These are phyloP conservation scores for Microcyclosporella mali DNA, from an alignment of 2,329 filamentous ascomycete species.

Conservation along the genomic window DNA sequence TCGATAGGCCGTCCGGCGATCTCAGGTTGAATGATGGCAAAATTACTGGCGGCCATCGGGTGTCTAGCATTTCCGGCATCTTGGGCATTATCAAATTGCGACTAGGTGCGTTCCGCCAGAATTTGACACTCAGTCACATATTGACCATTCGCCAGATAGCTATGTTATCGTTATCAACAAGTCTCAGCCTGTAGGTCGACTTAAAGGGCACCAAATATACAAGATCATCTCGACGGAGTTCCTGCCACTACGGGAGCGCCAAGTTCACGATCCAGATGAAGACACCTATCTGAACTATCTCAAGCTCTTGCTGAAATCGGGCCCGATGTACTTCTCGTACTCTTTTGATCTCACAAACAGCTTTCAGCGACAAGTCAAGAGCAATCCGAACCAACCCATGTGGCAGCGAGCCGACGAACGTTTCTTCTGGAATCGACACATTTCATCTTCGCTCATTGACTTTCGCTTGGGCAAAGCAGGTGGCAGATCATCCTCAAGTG, in stretches of 20 bases:
- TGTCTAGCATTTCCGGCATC: slow-evolving; percentile 92
- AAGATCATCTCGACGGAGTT: slow-evolving; percentile 87
- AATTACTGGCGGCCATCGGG: slow-evolving; percentile 68
- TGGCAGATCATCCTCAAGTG: slow-evolving; percentile 57
- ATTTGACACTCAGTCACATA: slow-evolving; percentile 1
- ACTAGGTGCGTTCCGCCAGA: slow-evolving; percentile 57
- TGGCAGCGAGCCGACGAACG: slow-evolving; percentile 94
- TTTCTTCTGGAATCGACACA: slow-evolving; percentile 97
- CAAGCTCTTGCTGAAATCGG: slow-evolving; percentile 71
- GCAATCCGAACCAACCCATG: slow-evolving; percentile 64
- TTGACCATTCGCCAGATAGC: slow-evolving; percentile 60
- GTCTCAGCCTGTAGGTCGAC: slow-evolving; percentile 77
- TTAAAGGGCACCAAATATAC: slow-evolving; percentile 96
- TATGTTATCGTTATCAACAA: slow-evolving; percentile 97
- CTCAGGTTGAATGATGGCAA: slow-evolving; percentile 76
- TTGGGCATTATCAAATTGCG: slow-evolving; percentile 89
- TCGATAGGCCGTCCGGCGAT: slow-evolving; percentile 90
- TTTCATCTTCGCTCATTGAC: slow-evolving; percentile 85
- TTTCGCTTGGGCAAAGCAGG: slow-evolving; percentile 61
- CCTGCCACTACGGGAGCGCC: slow-evolving; percentile 84
- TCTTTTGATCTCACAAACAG: slow-evolving; percentile 93
- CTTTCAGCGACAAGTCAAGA: slow-evolving; percentile 85
- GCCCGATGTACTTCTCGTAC: slow-evolving; percentile 97
- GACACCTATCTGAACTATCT: slow-evolving; percentile 82
- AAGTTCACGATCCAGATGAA: slow-evolving; percentile 87